Evolutionary conservation across 495 filamentous ascomycete genomes (phyloP).

Genomic region (Oidiodendron maius): DNA sequence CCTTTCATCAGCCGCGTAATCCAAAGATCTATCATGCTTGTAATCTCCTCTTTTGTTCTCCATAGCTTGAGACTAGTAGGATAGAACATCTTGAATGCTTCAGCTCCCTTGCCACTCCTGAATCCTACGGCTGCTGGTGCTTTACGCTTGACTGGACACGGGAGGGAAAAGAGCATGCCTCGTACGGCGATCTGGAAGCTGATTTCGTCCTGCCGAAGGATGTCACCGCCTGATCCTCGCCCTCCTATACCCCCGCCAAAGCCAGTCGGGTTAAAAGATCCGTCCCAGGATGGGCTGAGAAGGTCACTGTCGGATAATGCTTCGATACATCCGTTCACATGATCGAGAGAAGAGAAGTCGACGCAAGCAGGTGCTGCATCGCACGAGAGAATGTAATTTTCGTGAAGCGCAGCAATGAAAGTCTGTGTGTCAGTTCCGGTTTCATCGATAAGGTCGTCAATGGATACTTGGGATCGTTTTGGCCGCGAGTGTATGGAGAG

Average conservation of each 20-base stretch:
- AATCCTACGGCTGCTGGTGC: conserved; percentile 31
- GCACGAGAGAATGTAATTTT: conserved; percentile 88
- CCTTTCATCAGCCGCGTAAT: conserved; percentile 48
- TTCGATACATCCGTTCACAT: conserved; percentile 69
- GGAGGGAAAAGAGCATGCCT: conserved; percentile 76
- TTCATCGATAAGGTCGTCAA: conserved; percentile 77
- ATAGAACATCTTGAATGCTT: conserved; percentile 81
- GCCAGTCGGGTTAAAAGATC: conserved; percentile 43
- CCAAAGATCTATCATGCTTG: conserved; percentile 64
- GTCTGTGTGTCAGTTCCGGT: conserved; percentile 84
- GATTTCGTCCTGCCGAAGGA: conserved; percentile 84
- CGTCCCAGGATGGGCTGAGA: conserved; percentile 54
- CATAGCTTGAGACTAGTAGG: conserved; percentile 73
- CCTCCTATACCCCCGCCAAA: conserved; percentile 37
- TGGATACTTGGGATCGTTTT: conserved; percentile 61
- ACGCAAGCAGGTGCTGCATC: conserved; percentile 45
- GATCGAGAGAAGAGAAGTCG: conserved; percentile 52
- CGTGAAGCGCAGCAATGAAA: conserved; percentile 87
- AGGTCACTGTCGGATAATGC: conserved; percentile 82
- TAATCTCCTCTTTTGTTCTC: conserved; percentile 71
- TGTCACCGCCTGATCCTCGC: conserved; percentile 56
- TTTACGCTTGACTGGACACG: conserved; percentile 72
- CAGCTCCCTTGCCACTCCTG: conserved; percentile 32
- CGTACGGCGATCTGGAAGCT: conserved; percentile 82
- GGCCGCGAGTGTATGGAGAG: conserved; percentile 55